Percentiles rank a stretch among this genome's conserved stretches.
These are phyloP conservation scores for Lasiosphaeria ovina DNA, from an alignment of 495 filamentous ascomycete species.

Conservation along the genomic window DNA sequence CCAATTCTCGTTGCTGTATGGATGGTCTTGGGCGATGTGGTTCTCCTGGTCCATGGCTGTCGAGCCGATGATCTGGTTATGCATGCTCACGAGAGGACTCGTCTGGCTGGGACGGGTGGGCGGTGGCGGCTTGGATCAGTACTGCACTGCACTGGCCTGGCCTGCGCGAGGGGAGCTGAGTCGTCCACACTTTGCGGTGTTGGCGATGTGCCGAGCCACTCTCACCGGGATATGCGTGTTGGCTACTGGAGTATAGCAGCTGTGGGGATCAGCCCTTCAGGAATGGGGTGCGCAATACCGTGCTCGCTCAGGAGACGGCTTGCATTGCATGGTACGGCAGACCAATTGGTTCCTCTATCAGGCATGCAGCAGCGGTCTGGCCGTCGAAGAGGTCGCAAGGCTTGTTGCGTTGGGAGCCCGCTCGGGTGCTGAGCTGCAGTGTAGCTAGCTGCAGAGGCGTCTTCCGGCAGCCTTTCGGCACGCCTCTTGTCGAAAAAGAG, in stretches of 20 bases:
- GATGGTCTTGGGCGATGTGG: slow-evolving; percentile 46
- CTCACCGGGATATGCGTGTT: slow-evolving; percentile 15
- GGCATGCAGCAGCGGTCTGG: slow-evolving; percentile 28
- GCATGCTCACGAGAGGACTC: slow-evolving; percentile 42
- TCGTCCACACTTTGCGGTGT: slow-evolving; percentile 20
- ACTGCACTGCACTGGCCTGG: slow-evolving; percentile 23
- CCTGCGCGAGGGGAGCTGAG: slow-evolving; percentile 40
- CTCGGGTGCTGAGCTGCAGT: slow-evolving; percentile 20
- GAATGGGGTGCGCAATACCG: slow-evolving; percentile 23
- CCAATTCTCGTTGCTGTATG: slow-evolving; percentile 40
- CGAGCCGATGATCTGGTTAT: slow-evolving; percentile 49
- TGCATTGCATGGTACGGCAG: slow-evolving; percentile 38
- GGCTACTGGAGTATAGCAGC: slow-evolving; percentile 12
- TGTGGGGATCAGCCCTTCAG: slow-evolving; percentile 28
- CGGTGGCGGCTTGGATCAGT: slow-evolving; percentile 27
- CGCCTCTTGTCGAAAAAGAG: slow-evolving; percentile 18
- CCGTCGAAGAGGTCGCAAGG: slow-evolving; percentile 22
- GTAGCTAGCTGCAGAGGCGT: slow-evolving; percentile 24
- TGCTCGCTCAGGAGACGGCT: slow-evolving; percentile 22
- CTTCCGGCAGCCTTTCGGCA: slow-evolving; percentile 22
- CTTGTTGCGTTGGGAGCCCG: slow-evolving; percentile 8
- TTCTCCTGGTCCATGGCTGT: slow-evolving; percentile 49
- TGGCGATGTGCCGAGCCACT: slow-evolving; percentile 23
- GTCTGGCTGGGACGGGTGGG: slow-evolving; percentile 28
- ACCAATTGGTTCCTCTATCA: slow-evolving; percentile 31